Percentiles rank a stretch among this genome's conserved stretches.
These are phyloP conservation scores for Agaricus bisporus DNA, from an alignment of 768 basidiomycete species.

Conservation along the genomic window DNA sequence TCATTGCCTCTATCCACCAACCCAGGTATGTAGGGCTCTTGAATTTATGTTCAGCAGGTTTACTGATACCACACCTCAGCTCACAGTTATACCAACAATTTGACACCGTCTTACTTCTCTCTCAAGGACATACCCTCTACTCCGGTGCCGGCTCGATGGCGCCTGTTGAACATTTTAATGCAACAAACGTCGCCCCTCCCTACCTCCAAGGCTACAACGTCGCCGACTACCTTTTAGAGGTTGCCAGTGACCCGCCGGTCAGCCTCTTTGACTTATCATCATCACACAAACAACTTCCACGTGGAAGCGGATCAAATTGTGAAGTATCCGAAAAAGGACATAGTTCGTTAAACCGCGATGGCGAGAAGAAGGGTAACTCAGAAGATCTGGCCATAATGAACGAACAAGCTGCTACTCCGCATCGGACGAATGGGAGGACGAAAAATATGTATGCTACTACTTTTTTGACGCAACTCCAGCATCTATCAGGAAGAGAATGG, in stretches of 20 bases:
- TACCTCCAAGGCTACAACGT: slow-evolving; percentile 85
- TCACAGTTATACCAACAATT: slow-evolving; percentile 85
- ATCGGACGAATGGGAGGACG: slow-evolving; percentile 3
- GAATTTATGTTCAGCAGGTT: not conserved
- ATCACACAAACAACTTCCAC: not conserved
- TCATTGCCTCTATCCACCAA: slow-evolving; percentile 86
- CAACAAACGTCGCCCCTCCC: slow-evolving; percentile 31
- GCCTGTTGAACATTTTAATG: slow-evolving; percentile 63
- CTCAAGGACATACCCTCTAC: slow-evolving; percentile 75
- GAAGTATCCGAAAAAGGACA: not conserved
- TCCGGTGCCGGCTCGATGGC: slow-evolving; percentile 68
- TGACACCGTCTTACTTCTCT: slow-evolving; percentile 72
- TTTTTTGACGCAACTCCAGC: slow-evolving; percentile 85
- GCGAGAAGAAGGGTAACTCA: not conserved
- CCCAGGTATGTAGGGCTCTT: slow-evolving; percentile 47
- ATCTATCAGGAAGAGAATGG: slow-evolving; percentile 80
- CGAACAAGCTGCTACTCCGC: not conserved
- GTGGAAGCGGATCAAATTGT: not conserved
- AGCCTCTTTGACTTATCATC: slow-evolving; percentile 30
- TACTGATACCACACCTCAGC: slow-evolving; percentile 24
- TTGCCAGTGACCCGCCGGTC: slow-evolving; percentile 65
- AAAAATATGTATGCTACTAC: slow-evolving; percentile 55
- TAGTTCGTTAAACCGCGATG: not conserved
- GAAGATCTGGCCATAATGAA: slow-evolving; percentile 10
- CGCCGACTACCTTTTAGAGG: slow-evolving; percentile 87